These are phyloP conservation scores for Piloderma croceum DNA, from an alignment of 768 basidiomycete species.

Conservation along the genomic window DNA sequence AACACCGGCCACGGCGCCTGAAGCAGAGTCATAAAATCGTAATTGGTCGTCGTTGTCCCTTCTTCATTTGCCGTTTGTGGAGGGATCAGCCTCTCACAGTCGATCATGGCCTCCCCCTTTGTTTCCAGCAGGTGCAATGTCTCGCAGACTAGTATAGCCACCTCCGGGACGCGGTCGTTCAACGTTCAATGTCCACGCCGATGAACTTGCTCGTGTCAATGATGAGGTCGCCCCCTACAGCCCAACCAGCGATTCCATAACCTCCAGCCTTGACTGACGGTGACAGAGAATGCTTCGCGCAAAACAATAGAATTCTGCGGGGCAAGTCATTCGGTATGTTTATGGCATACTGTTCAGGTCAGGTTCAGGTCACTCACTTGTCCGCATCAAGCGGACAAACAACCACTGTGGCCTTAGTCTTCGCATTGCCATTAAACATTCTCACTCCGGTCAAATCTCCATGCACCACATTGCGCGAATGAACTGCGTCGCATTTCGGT, in stretches of 20 bases:
- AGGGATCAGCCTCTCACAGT: no score
- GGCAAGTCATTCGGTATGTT: slow-evolving; percentile 4
- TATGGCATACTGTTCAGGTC: slow-evolving; percentile 2
- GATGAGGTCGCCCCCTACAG: slow-evolving; percentile 80
- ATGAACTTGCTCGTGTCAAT: slow-evolving; percentile 69
- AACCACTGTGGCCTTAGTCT: slow-evolving; percentile 53
- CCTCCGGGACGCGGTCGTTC: slow-evolving; percentile 51
- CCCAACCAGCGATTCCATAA: slow-evolving; percentile 87
- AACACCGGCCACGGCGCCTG: slow-evolving; percentile 31
- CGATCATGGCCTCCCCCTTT: slow-evolving; percentile 1
- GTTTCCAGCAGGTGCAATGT: background rate
- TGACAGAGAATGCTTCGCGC: slow-evolving; percentile 60
- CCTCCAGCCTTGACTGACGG: slow-evolving; percentile 87
- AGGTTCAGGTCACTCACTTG: slow-evolving; percentile 75
- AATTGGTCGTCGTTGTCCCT: slow-evolving; percentile 50
- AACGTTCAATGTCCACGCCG: slow-evolving; percentile 60
- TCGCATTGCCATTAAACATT: slow-evolving; percentile 77
- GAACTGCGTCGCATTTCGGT: no score
- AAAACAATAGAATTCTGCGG: slow-evolving; percentile 64
- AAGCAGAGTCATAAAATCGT: slow-evolving; percentile 51
- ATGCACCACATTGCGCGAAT: no score
- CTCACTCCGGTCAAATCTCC: no score
- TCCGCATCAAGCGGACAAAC: slow-evolving; percentile 69
- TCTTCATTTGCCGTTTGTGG: slow-evolving; percentile 42
- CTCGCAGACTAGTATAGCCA: slow-evolving; percentile 50